Evolutionary conservation across 371 early-diverging fungal species (phyloP), one percentile per base, ranked within the genome.

Genomic region (Blyttiomyces sp.): DNA sequence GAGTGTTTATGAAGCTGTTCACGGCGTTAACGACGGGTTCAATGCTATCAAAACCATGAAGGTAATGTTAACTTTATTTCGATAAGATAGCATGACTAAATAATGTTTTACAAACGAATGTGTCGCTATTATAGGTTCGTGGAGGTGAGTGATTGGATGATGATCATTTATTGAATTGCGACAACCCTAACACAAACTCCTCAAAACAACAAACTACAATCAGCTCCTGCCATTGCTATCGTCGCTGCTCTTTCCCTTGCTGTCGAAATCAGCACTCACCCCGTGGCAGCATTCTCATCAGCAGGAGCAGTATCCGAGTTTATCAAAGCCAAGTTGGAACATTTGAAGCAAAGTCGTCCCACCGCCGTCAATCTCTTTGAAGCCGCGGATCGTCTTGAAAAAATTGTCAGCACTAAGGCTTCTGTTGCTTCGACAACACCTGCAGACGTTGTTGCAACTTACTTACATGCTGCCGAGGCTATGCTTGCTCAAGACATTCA

Each of bases 281-380:
- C 74, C 4, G 19, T 45, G 32, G 4, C 53, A 2, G 16, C 63
- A 26, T 80, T 84, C 52, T 50, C 57, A 11, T 69, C 76, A 6
- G 80, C 75, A 2, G 64, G 63, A 1, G 71, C 73, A 19, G 86
- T 81, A 2, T 67, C 65, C 3, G 42, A 66, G 6, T 90, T 86
- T 57, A 76, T 95, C 53, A 44, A 69, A 13, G 57, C 57, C 6
- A 83, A 86, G 21, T 81, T 93, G 28, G 89, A 86, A 34, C 90
- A 88, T 65, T 75, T 97, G 36, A 55, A 57, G 35, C 43, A 55
- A 45, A 91, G 94, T 43, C 86, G 96, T 1, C 96, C 96, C 6
- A 97, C 98, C 0, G 96, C 96, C 7, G 96, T 96, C 72, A 95
- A 97, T 69, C 77, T 97, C 43, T 94, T 94, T 68, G 94, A 93